Percentiles rank a stretch among this genome's conserved stretches.
These are phyloP conservation scores for Euphorbia tirucalli DNA, from an alignment of 345 rosid genomes.

Conservation along the genomic window DNA sequence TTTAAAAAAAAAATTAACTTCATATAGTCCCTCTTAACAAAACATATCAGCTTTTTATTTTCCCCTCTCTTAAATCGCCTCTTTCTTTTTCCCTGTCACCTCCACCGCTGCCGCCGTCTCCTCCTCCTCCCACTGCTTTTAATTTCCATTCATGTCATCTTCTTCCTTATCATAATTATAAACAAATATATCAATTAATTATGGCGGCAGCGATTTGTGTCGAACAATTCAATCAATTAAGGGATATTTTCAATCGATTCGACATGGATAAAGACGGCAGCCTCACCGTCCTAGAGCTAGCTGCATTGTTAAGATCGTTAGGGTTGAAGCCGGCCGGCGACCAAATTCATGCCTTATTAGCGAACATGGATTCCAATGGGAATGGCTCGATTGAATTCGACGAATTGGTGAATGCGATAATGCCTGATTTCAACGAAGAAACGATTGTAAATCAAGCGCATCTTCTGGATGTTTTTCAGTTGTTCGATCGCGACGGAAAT, in stretches of 20 bases:
- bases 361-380: constrained; percentile 78
- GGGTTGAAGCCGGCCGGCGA: constrained; percentile 82
- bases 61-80: background rate
- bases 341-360: constrained; percentile 61
- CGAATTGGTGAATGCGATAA: constrained; percentile 59
- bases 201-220: background rate
- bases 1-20: background rate
- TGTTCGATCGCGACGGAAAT: constrained; percentile 74
- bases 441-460: constrained; percentile 55
- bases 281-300: constrained; percentile 85
- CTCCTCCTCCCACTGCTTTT: background rate
- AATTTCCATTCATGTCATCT: background rate
- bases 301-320: constrained; percentile 67
- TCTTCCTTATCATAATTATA: background rate
- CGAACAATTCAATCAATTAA: background rate
- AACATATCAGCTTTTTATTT: background rate
- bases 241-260: background rate
- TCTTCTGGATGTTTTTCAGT: constrained; percentile 53
- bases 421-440: constrained; percentile 55
- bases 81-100: background rate
- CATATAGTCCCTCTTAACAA: background rate
- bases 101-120: background rate
- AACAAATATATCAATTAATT: too few relatives aligned
- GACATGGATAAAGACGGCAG: constrained; percentile 80
- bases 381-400: constrained; percentile 76